Conservation (phyloP, 73 alveolate species). For the Tetrahymena borealis region DNA sequence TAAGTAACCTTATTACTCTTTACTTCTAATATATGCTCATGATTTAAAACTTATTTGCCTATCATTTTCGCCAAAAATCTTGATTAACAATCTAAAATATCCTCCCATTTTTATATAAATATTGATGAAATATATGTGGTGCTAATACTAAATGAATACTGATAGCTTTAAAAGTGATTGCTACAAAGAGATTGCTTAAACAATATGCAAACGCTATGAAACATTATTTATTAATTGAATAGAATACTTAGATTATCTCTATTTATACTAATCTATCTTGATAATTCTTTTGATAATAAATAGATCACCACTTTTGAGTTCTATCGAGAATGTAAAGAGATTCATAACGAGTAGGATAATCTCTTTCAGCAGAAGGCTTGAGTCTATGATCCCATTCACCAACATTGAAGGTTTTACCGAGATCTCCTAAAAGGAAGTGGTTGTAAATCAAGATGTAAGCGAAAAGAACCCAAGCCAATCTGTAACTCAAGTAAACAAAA, state of each 20-base stretch:
- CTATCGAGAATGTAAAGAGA: constrained; percentile 32
- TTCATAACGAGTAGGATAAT: constrained; percentile 35
- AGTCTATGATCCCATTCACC: constrained; percentile 30
- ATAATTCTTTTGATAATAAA: not conserved
- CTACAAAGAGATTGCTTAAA: too few relatives aligned
- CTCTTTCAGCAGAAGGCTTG: constrained; percentile 36
- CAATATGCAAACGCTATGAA: not conserved
- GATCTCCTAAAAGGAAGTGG: constrained; percentile 38
- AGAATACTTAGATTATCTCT: not conserved
- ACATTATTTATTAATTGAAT: not conserved
- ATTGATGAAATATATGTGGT: too few relatives aligned
- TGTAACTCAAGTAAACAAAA: constrained; percentile 33
- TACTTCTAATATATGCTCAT: too few relatives aligned
- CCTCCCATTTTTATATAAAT: too few relatives aligned
- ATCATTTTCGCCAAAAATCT: too few relatives aligned
- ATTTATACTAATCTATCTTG: not conserved
- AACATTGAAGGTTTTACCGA: constrained; percentile 17
- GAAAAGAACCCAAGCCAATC: constrained; percentile 36
- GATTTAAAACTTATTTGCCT: too few relatives aligned
- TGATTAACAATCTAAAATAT: too few relatives aligned
- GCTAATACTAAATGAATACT: too few relatives aligned
- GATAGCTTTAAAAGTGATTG: too few relatives aligned
- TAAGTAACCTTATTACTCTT: too few relatives aligned
- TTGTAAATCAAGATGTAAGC: constrained; percentile 33
- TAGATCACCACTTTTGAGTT: constrained; percentile 27